phyloP scores from a whole-genome alignment of 2,329 filamentous ascomycete genomes.

The Penicillium sp. region DNA sequence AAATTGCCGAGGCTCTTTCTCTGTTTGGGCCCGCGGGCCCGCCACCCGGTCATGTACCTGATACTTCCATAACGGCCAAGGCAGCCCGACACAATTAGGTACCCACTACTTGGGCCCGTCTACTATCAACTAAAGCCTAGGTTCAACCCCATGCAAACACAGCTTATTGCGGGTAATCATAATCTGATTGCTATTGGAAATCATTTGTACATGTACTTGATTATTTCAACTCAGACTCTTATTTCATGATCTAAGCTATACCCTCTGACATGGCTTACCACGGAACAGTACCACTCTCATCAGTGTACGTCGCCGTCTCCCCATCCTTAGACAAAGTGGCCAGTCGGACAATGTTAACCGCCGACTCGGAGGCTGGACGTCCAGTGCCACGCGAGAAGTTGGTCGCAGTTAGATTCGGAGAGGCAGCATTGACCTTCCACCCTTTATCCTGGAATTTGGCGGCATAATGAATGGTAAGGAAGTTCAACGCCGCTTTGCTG shows the following conservation, averaged over 20 bases:
- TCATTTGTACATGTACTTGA: neutral
- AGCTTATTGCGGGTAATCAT: neutral
- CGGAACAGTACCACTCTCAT: conserved; percentile 22
- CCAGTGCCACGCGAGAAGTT: conserved; percentile 17
- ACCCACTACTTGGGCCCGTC: conserved; percentile 8
- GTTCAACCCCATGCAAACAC: neutral
- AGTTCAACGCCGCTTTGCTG: conserved; percentile 51
- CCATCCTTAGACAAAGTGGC: conserved; percentile 6
- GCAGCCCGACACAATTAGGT: neutral
- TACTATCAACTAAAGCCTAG: conserved; percentile 14
- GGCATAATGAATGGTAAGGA: conserved; percentile 49
- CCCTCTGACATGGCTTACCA: conserved; percentile 14
- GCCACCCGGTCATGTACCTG: conserved; percentile 15
- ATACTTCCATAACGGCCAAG: conserved; percentile 4
- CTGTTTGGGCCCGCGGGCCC: neutral
- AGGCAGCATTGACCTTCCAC: conserved; percentile 30
- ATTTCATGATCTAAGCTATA: neutral
- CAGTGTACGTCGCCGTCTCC: conserved; percentile 22
- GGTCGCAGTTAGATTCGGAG: conserved; percentile 27
- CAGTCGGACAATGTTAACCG: conserved; percentile 18
- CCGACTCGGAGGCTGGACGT: conserved; percentile 20
- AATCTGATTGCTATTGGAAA: neutral
- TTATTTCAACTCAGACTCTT: neutral
- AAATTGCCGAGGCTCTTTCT: conserved; percentile 30
- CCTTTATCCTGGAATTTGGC: conserved; percentile 41